Percentiles rank a stretch among this genome's conserved stretches.
Evolutionary conservation across 2,329 filamentous ascomycete species (phyloP).

Genomic region (Cladophialophora yegresii): DNA sequence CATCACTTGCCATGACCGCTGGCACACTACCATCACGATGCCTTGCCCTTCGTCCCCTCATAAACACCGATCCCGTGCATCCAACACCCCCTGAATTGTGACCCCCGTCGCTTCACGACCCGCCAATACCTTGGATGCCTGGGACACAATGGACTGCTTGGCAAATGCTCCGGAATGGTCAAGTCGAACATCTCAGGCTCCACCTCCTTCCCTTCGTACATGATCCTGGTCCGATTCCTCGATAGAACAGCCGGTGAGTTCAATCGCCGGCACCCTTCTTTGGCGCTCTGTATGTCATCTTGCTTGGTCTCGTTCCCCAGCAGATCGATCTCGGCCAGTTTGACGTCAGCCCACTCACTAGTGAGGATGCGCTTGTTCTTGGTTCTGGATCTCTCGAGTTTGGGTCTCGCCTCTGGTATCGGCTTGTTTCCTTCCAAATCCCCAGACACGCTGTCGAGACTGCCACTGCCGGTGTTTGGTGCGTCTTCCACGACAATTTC

Average conservation of each 20-base stretch:
- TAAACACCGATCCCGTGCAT: conserved; percentile 36
- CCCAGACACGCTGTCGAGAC: conserved; percentile 6
- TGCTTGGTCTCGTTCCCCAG: conserved; percentile 12
- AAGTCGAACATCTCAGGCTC: conserved; percentile 24
- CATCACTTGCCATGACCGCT: no score
- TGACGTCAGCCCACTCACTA: conserved; percentile 35
- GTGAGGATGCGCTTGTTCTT: conserved; percentile 18
- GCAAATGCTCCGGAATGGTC: conserved; percentile 37
- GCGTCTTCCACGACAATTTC: neutral
- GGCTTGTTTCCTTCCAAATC: neutral
- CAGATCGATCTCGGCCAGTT: conserved; percentile 33
- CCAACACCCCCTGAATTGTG: conserved; percentile 36
- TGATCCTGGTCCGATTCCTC: conserved; percentile 3
- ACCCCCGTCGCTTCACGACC: conserved; percentile 32
- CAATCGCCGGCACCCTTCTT: conserved; percentile 23
- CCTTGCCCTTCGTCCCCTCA: conserved; percentile 7
- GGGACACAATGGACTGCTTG: conserved; percentile 37
- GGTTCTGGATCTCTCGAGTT: conserved; percentile 16
- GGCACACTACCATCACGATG: no score
- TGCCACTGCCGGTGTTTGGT: neutral
- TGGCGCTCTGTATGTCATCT: conserved; percentile 12
- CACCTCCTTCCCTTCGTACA: conserved; percentile 10
- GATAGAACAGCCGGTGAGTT: conserved; percentile 19
- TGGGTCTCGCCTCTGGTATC: neutral
- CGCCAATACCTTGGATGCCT: conserved; percentile 35